Base-by-base conservation (phyloP, 1,284 basidiomycete species). In the Porogramme epimiltina region DNA sequence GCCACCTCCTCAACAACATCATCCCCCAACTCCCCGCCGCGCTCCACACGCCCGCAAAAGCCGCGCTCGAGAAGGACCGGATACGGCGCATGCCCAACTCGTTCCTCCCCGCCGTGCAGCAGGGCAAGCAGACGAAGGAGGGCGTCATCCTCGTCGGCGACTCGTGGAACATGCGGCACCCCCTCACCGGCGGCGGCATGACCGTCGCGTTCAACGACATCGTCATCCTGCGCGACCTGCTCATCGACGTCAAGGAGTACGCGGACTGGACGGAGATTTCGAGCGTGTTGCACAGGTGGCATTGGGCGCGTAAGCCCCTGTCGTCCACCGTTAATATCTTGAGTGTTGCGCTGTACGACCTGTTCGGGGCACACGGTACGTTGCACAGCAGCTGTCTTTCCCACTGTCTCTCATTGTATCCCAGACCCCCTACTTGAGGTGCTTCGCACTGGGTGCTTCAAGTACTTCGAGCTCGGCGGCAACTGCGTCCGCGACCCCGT, bases 91-190 rank as follows among this genome's bases (percentile, higher is more conserved):
- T 99, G 96, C 95, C 97, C 42, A 99, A 98, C 72, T 91, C 91
- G 0, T 98, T 93, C 78, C 80, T 99, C 3, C 93, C 95, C 0
- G 77, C 95, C 0, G 79, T 87, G 16, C 80, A 89, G 65, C 97
- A 98, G 68, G 70, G 71, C 2, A 62, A 65, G 11, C 64, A 69
- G 28, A 73, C 76, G 10, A 88, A 85, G 55, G 76, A 84, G 48
- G 95, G 95, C 19, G 87, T 87, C 8, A 78, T 99, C 57, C 82
- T 99, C 51, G 78, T 98, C 37, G 97, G 97, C 4, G 97, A 99
- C 69, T 88, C 96, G 1, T 96, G 95, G 89, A 99, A 99, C 70
- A 99, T 99, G 95, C 89, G 97, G 1, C 97, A 99, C 71, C 96
- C 97, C 0, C 79, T 99, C 11, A 99, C 96, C 0, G 97, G 97